These are phyloP conservation scores for Barnettozyma hawaiiensis DNA, from an alignment of 1,139 yeast species.

Conservation along the genomic window DNA sequence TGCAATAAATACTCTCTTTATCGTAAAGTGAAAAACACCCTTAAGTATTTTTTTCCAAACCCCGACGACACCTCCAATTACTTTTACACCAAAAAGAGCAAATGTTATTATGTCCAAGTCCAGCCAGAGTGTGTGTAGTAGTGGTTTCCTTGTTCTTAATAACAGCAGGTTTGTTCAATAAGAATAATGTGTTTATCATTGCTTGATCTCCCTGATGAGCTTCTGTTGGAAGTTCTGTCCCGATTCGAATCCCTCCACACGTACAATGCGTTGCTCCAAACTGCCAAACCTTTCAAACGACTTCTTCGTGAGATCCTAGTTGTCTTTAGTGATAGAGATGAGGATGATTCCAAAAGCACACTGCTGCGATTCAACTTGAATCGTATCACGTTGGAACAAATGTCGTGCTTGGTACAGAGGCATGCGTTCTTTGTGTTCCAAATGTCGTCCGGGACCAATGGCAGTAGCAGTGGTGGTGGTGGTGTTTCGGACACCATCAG, in stretches of 20 bases:
- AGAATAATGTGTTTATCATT: constrained; percentile 3
- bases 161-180: too few relatives aligned
- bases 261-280: constrained; percentile 11
- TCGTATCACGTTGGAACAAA: constrained; percentile 8
- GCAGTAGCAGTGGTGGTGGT: too few relatives aligned
- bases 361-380: constrained; percentile 9
- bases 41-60: neutral
- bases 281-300: constrained; percentile 7
- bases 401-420: constrained; percentile 5
- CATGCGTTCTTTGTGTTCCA: constrained; percentile 18
- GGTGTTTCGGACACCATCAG: constrained; percentile 4
- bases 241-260: constrained; percentile 12
- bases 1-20: too few relatives aligned
- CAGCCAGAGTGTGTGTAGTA: too few relatives aligned
- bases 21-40: neutral
- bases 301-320: constrained; percentile 11
- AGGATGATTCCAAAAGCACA: neutral
- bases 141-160: neutral
- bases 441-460: too few relatives aligned
- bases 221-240: constrained; percentile 11
- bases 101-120: too few relatives aligned
- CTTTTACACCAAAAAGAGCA: neutral
- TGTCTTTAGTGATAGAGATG: constrained; percentile 7
- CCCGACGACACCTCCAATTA: too few relatives aligned
- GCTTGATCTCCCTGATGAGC: constrained; percentile 17